Percentiles rank a stretch among this genome's conserved stretches.
phyloP scores from a whole-genome alignment of 805 yeast genomes.

The Trichomonascus vanleenenianus region DNA sequence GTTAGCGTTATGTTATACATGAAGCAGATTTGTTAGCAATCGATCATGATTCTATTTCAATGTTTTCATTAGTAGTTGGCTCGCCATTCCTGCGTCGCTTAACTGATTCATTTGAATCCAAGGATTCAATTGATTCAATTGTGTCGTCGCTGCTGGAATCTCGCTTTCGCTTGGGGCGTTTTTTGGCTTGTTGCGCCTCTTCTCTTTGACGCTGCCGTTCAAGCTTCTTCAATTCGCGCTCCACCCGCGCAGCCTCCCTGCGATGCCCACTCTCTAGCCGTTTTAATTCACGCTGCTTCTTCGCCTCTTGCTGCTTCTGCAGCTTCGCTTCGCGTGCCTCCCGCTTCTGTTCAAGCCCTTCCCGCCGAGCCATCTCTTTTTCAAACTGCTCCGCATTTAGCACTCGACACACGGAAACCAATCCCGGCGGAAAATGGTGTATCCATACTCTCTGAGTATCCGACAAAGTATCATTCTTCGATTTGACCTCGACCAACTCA shows the following conservation, averaged over 20 bases:
- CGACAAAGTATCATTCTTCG: conserved; percentile 31
- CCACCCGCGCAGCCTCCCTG: no score
- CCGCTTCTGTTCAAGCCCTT: conserved; percentile 14
- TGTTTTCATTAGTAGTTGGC: no score
- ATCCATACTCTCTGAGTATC: conserved; percentile 33
- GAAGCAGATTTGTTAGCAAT: no score
- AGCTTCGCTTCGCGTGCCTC: conserved; percentile 20
- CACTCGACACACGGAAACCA: conserved; percentile 28
- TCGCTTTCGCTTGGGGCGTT: no score
- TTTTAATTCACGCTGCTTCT: conserved; percentile 15
- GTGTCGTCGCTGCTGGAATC: no score
- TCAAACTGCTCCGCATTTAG: conserved; percentile 3
- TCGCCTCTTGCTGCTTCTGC: conserved; percentile 14
- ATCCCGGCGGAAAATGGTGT: conserved; percentile 24
- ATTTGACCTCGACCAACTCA: conserved; percentile 30
- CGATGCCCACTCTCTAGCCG: no score
- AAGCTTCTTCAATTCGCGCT: conserved; percentile 16
- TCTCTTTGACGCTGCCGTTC: no score
- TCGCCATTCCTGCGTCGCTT: no score
- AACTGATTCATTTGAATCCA: no score
- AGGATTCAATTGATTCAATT: no score
- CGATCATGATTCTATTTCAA: no score
- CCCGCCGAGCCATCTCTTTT: neutral
- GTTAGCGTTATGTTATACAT: no score
- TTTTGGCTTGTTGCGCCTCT: conserved; percentile 2